Evolutionary conservation across 129 eudicot species (phyloP).

Genomic region (carrot (Daucus carota)): DH1_v3.0 NC_030382.2:26883501-26884000

Average conservation of each 20-base stretch:
- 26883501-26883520: conserved; percentile 32
- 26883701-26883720: conserved; percentile 35
- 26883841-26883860: conserved; percentile 41
- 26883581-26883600: conserved; percentile 42
- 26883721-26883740: conserved; percentile 33
- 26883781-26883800: conserved; percentile 30
- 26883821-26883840: conserved; percentile 46
- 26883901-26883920: conserved; percentile 39
- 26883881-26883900: conserved; percentile 42
- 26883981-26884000: conserved; percentile 43
- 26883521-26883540: conserved; percentile 42
- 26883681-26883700: conserved; percentile 35
- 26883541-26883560: conserved; percentile 44
- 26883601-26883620: conserved; percentile 52
- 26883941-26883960: conserved; percentile 34
- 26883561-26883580: conserved; percentile 34
- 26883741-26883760: conserved; percentile 37
- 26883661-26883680: conserved; percentile 33
- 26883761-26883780: conserved; percentile 25
- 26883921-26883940: conserved; percentile 55
- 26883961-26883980: conserved; percentile 47
- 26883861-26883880: conserved; percentile 45
- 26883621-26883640: conserved; percentile 25
- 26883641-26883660: conserved; percentile 38
- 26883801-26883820: conserved; percentile 25